Conservation (phyloP, 345 rosid genomes). For the Streptanthus diversifolius region DNA sequence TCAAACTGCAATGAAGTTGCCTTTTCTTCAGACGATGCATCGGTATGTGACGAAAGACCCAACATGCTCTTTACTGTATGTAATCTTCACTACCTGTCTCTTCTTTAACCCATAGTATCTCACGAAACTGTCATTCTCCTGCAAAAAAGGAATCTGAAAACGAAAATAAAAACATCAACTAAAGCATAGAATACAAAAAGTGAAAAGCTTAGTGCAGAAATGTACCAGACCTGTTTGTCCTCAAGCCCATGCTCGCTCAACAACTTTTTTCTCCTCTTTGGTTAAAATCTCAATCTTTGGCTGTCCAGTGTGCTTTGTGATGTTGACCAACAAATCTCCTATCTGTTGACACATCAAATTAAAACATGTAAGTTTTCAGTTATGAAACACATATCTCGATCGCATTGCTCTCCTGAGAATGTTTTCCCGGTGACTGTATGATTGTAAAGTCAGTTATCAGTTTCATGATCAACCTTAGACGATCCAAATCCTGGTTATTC, state of each 20-base stretch:
- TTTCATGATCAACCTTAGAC: neutral
- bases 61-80: constrained; percentile 31
- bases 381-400: neutral
- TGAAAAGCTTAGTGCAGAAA: neutral
- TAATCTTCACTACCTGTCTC: constrained; percentile 35
- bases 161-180: constrained; percentile 4
- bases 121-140: constrained; percentile 33
- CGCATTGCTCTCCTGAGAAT: neutral
- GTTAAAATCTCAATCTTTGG: constrained; percentile 33
- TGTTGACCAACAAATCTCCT: constrained; percentile 34
- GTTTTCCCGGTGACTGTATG: neutral
- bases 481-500: neutral
- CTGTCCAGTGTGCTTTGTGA: constrained; percentile 32
- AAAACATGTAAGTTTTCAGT: neutral
- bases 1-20: neutral
- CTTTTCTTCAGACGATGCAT: constrained; percentile 30
- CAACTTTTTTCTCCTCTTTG: constrained; percentile 24
- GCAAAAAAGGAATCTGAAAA: constrained; percentile 35
- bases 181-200: neutral
- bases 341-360: constrained; percentile 23
- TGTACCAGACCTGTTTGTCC: constrained; percentile 30
- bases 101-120: constrained; percentile 35
- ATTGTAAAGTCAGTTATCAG: neutral
- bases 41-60: constrained; percentile 31
- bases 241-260: constrained; percentile 13